phyloP scores from a whole-genome alignment of 2,329 filamentous ascomycete genomes.

The Akanthomyces lecanii region DNA sequence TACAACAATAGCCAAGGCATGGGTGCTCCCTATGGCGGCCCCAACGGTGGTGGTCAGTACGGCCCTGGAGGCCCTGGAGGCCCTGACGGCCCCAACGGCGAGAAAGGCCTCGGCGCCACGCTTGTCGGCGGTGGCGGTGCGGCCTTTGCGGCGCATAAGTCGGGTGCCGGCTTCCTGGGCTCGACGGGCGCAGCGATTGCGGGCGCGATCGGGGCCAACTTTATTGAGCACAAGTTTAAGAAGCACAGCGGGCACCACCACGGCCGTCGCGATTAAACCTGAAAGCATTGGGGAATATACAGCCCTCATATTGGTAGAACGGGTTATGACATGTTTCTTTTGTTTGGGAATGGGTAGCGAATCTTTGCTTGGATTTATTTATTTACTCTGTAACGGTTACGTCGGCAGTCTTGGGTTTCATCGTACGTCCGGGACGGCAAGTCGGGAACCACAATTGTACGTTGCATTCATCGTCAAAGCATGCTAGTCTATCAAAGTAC shows the following conservation, averaged over 20 bases:
- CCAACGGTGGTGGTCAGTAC: constrained; percentile 18
- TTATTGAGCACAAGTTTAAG: constrained; percentile 42
- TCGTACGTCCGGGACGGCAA: background rate
- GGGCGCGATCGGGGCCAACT: constrained; percentile 53
- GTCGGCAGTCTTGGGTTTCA: background rate
- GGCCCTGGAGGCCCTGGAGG: constrained; percentile 25
- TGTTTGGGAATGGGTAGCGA: background rate
- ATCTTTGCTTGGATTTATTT: background rate
- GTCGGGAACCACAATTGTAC: background rate
- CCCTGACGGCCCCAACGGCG: constrained; percentile 33
- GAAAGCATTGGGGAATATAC: background rate
- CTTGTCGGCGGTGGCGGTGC: constrained; percentile 50
- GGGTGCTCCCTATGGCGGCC: constrained; percentile 20
- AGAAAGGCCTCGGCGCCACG: constrained; percentile 54
- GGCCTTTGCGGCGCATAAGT: constrained; percentile 50
- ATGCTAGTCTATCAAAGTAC: background rate
- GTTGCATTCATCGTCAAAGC: background rate
- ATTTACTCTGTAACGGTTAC: background rate
- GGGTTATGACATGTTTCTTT: background rate
- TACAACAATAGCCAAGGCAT: constrained; percentile 25
- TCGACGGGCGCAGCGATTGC: constrained; percentile 47
- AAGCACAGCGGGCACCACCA: constrained; percentile 23
- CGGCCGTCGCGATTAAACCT: background rate
- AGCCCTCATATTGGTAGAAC: too few species aligned
- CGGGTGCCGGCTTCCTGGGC: constrained; percentile 49